Evolutionary conservation across 148 eudicot genomes (phyloP).

Genomic region (Talinum fruticosum): DNA sequence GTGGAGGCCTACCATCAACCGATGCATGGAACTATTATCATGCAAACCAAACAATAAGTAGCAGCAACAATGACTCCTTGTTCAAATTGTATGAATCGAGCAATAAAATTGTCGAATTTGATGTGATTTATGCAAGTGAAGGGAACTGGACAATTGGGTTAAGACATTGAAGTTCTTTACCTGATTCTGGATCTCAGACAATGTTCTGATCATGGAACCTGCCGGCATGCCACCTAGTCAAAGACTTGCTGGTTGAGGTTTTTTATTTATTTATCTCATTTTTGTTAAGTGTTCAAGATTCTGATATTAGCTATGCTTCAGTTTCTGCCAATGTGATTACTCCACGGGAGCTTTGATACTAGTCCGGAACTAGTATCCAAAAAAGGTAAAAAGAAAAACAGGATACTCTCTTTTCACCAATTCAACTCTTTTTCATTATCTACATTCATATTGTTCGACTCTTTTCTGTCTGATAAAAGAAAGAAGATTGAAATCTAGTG

Average conservation of each 20-base stretch:
- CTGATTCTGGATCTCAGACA: neutral
- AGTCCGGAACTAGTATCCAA: constrained; percentile 6
- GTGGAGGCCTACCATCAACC: constrained; percentile 11
- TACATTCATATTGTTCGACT: neutral
- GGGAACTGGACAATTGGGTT: constrained; percentile 5
- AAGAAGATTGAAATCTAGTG: neutral
- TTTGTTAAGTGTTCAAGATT: neutral
- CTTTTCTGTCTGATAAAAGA: neutral
- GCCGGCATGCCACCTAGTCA: neutral
- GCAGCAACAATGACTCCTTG: constrained; percentile 15
- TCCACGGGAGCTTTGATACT: constrained; percentile 14
- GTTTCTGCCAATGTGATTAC: constrained; percentile 8
- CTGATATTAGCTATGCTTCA: neutral
- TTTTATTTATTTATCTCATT: neutral
- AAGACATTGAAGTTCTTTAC: neutral
- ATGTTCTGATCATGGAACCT: constrained; percentile 8
- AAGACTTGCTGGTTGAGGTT: neutral
- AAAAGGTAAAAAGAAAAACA: constrained; percentile 5
- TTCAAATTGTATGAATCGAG: constrained; percentile 19
- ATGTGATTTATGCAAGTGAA: neutral
- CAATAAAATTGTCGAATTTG: neutral
- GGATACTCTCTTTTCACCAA: neutral
- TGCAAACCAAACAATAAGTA: constrained; percentile 4
- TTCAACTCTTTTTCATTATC: neutral
- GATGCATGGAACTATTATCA: constrained; percentile 13